Evolutionary conservation across 2,329 filamentous ascomycete species (phyloP), one percentile per base, ranked within the genome.

Genomic region (Penicillium thymicola): DNA sequence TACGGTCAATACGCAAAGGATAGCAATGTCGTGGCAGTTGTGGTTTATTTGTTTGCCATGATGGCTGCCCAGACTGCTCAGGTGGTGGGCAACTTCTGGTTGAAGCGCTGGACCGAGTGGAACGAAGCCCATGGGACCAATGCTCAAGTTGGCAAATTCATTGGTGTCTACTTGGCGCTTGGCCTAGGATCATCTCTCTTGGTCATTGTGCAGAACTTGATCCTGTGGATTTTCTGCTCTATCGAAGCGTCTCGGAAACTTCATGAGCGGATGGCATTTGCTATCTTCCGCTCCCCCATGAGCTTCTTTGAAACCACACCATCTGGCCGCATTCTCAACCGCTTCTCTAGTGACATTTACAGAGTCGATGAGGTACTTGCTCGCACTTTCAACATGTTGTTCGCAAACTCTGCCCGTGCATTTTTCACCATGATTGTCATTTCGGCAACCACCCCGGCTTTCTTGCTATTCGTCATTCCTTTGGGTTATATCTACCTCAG

Each of bases 161-260:
- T 99, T 69, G 91, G 93, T 56, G 85, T 99, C 62, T 99, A 99
- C 77, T 94, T 99, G 75, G 91, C 89, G 16, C 90, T 99, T 75
- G 95, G 94, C 46, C 84, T 99, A 50, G 93, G 93, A 32, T 88
- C 90, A 27, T 89, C 94, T 40, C 82, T 85, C 42, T 80, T 99
- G 61, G 93, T 95, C 3, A 91, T 97, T 41, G 70, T 95, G 30
- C 94, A 97, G 76, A 97, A 93, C 6, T 79, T 99, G 65, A 92
- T 99, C 62, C 81, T 99, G 28, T 99, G 94, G 94, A 97, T 99
- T 64, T 97, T 99, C 78, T 99, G 95, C 78, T 97, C 94, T 5
- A 99, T 99, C 61, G 94, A 99, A 86, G 94, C 94, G 49, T 97
- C 93, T 21, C 86, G 94, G 60, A 99, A 97, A 78, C 82, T 99